Evolutionary conservation across 495 filamentous ascomycete species (phyloP).

Genomic region (Zalerion maritima): DNA sequence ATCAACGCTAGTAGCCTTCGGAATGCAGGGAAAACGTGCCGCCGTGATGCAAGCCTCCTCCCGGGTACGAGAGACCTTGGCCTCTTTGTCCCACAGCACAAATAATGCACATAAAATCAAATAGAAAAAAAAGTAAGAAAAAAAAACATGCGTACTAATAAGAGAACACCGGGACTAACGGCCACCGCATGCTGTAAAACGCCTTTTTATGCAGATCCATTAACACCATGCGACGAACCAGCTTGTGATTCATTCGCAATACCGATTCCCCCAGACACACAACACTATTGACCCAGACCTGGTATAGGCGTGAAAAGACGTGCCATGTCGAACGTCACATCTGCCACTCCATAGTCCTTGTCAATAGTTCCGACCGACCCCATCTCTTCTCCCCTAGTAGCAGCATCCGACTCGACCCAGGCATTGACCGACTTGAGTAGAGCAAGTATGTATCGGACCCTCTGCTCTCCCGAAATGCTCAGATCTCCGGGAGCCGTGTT

Average conservation of each 20-base stretch:
- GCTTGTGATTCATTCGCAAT: no score
- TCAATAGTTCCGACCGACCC: constrained; percentile 46
- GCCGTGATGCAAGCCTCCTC: not conserved
- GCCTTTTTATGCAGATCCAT: no score
- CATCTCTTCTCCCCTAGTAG: constrained; percentile 36
- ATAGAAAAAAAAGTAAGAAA: constrained; percentile 4
- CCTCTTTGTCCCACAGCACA: constrained; percentile 3
- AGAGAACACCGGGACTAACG: no score
- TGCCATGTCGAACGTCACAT: constrained; percentile 53
- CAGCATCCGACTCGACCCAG: constrained; percentile 37
- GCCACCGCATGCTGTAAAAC: no score
- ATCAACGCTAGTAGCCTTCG: no score
- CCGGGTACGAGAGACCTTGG: no score
- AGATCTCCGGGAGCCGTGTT: constrained; percentile 29
- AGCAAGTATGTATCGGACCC: constrained; percentile 42
- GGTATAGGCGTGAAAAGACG: constrained; percentile 43
- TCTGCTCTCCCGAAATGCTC: constrained; percentile 35
- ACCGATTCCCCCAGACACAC: no score
- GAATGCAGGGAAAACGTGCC: constrained; percentile 1
- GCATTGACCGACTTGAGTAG: constrained; percentile 41
- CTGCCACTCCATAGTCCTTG: constrained; percentile 40
- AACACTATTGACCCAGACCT: no score
- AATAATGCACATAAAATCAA: constrained; percentile 4
- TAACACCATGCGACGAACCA: no score
- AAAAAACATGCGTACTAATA: no score